Evolutionary conservation across 257 asterid genomes (phyloP).

Genomic region (Nicotiana knightiana): DNA sequence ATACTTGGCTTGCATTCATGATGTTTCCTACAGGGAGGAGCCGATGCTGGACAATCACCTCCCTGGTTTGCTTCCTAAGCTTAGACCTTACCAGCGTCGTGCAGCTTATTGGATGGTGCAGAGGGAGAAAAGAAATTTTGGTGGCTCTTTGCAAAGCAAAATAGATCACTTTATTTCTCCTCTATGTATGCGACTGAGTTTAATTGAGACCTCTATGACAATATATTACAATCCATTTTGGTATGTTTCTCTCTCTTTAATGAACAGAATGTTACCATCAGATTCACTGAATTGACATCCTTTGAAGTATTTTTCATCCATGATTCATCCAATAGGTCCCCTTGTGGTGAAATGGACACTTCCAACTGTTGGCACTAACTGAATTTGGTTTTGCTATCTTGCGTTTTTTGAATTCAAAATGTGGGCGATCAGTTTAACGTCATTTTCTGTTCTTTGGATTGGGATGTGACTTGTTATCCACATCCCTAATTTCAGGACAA

Average conservation of each 20-base stretch:
- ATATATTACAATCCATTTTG: constrained; percentile 90
- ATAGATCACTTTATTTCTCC: constrained; percentile 55
- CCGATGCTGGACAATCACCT: constrained; percentile 69
- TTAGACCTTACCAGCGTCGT: constrained; percentile 95
- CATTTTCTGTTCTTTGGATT: neutral
- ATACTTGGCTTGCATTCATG: constrained; percentile 15
- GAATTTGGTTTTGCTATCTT: neutral
- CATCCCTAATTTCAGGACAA: neutral
- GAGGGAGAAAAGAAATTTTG: constrained; percentile 64
- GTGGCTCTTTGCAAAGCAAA: constrained; percentile 32
- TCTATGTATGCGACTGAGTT: constrained; percentile 65
- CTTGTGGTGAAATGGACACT: neutral
- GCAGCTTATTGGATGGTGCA: constrained; percentile 97
- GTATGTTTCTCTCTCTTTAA: constrained; percentile 31
- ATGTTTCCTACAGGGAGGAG: constrained; percentile 48
- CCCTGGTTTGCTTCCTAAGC: constrained; percentile 76
- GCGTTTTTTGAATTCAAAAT: neutral
- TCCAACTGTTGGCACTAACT: neutral
- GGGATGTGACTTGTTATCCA: neutral
- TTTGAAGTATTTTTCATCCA: neutral
- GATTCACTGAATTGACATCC: neutral
- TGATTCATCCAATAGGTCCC: neutral
- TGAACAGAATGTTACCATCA: neutral
- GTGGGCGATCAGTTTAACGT: neutral
- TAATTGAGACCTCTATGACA: constrained; percentile 56